phyloP scores from a whole-genome alignment of 371 early-diverging fungal species.

The Encephalitozoon cuniculi region DNA sequence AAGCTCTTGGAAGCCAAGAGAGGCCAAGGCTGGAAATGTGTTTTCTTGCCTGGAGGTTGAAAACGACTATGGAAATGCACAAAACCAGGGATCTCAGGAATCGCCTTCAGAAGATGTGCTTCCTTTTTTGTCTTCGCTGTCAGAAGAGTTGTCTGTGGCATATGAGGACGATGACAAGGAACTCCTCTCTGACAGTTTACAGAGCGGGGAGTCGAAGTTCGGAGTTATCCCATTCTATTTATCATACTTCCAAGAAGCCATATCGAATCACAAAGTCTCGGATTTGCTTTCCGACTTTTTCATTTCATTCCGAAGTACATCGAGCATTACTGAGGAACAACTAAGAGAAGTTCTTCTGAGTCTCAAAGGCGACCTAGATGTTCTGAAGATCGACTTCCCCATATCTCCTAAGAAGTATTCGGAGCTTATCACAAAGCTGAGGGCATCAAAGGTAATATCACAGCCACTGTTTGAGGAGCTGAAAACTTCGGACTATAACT shows the following conservation, averaged over 20 bases:
- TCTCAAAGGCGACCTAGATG: slow-evolving; percentile 13
- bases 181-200: neutral
- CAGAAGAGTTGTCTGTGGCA: slow-evolving; percentile 8
- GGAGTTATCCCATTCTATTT: slow-evolving; percentile 3
- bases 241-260: slow-evolving; percentile 16
- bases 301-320: neutral
- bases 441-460: neutral
- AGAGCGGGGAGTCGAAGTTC: neutral
- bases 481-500: slow-evolving; percentile 6
- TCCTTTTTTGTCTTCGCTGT: neutral
- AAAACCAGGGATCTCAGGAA: neutral
- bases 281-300: slow-evolving; percentile 14
- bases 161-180: slow-evolving; percentile 22
- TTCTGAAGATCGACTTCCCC: slow-evolving; percentile 36
- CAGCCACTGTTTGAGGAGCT: slow-evolving; percentile 12
- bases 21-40: slow-evolving; percentile 3
- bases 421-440: slow-evolving; percentile 15
- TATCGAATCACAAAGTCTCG: slow-evolving; percentile 11
- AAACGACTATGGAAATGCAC: neutral
- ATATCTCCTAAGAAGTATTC: slow-evolving; percentile 20
- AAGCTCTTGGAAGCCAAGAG: slow-evolving; percentile 6
- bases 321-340: neutral
- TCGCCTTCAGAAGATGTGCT: neutral
- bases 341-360: neutral
- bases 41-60: slow-evolving; percentile 18